A percentile compares a stretch with the other conserved stretches of the same genome.
These are phyloP conservation scores for Aureobasidium sp. DNA, from an alignment of 2,329 filamentous ascomycete genomes.

Conservation along the genomic window DNA sequence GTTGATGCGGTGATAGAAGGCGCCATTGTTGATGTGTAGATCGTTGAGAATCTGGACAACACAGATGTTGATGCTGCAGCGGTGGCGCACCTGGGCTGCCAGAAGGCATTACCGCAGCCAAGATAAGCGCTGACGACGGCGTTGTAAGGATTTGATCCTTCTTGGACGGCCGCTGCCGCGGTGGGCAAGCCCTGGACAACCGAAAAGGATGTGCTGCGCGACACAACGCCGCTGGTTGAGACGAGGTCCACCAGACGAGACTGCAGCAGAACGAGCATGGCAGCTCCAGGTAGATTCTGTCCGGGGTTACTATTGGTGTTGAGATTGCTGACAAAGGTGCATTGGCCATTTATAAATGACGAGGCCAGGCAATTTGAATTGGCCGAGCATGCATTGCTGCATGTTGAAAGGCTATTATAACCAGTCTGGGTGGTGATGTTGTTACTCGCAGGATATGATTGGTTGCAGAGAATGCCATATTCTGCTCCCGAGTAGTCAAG, in stretches of 20 bases:
- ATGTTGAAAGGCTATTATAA: neutral
- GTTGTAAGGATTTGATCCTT: neutral
- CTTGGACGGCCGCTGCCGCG: neutral
- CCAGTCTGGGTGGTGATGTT: neutral
- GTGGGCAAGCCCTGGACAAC: neutral
- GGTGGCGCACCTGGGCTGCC: neutral
- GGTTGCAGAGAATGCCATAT: constrained; percentile 1
- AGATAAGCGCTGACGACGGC: neutral
- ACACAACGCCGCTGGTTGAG: neutral
- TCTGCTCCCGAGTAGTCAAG: neutral
- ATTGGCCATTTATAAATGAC: neutral
- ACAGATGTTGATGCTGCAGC: neutral
- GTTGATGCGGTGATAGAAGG: neutral
- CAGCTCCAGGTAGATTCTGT: neutral
- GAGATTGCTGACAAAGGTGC: constrained; percentile 1
- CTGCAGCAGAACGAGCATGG: neutral
- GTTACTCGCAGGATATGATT: neutral
- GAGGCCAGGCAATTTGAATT: neutral
- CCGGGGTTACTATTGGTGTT: neutral
- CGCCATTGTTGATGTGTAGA: neutral
- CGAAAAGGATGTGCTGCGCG: neutral
- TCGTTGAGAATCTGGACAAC: neutral
- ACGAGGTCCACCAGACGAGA: neutral
- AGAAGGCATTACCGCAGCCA: neutral
- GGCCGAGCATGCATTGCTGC: neutral